A percentile compares a stretch with the other conserved stretches of the same genome.
Conservation (phyloP, 2,329 filamentous ascomycete species). For the Dactylellina haptotyla region DNA sequence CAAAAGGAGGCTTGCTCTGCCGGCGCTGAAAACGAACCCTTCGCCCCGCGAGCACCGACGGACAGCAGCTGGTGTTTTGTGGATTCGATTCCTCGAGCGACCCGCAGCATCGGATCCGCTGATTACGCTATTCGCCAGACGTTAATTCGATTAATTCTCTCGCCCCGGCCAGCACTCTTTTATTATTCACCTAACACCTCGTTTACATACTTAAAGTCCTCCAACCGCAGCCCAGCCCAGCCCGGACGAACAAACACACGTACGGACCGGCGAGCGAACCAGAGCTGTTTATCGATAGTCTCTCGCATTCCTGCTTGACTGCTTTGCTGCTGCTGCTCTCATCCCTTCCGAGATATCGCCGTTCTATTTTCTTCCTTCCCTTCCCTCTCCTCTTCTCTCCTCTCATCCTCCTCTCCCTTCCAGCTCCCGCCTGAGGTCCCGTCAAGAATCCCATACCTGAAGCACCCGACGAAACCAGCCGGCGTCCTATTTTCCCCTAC, state of each 20-base stretch:
- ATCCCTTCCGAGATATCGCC: no score
- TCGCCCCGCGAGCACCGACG: no score
- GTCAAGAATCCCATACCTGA: not conserved
- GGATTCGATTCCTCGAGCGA: not conserved
- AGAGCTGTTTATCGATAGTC: no score
- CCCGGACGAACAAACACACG: no score
- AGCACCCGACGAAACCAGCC: not conserved
- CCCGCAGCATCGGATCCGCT: constrained; percentile 37
- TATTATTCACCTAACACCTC: no score
- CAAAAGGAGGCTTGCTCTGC: not conserved
- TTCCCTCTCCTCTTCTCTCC: not conserved
- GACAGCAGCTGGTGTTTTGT: no score
- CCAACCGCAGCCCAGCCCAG: no score
- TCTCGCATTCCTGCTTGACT: no score
- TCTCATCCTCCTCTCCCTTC: not conserved
- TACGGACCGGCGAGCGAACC: not conserved
- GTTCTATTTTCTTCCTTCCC: not conserved
- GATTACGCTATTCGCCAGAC: constrained; percentile 32
- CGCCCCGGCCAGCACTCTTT: no score
- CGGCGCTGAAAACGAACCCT: no score
- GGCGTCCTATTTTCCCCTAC: not conserved
- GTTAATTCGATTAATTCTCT: constrained; percentile 15
- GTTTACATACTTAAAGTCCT: no score
- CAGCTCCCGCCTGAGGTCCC: not conserved
- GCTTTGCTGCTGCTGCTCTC: no score